Base-by-base conservation (phyloP, 2,329 filamentous ascomycete genomes). In the Scedosporium apiospermum region DNA sequence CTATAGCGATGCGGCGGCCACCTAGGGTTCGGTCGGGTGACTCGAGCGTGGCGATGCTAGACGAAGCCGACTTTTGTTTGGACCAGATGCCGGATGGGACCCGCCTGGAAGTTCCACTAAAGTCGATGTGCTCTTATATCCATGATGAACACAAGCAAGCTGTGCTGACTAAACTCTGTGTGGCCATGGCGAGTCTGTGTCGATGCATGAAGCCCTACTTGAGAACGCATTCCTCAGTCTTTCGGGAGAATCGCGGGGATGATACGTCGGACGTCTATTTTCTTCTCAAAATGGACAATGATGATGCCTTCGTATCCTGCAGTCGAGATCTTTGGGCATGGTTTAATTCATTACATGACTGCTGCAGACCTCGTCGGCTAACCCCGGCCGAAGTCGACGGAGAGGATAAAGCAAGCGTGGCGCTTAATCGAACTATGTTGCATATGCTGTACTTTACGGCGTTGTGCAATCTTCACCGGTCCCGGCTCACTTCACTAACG, bases 371-470 rank as follows among this genome's bases (percentile, higher is more conserved):
- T 67, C 78, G 82, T n/a, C 77, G 78, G 5, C 74, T 86, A 18
- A 80, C 77, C 38, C 74, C 77, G 12, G 70, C 80, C 63, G 87
- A 87, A 64, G 73, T 85, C 34, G 34, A 38, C 60, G 80, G 83
- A 61, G 80, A 86, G 16, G 87, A 86, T 41, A 80, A 81, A 44
- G 79, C 85, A 3, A 84, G 83, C 9, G 69, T 85, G 59, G 81
- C 81, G 0, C 78, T 96, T 2, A 91, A 96, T 71, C 85, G 90
- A 57, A 90, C 90, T 16, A 80, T 97, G 21, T 78, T 98, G 42
- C 91, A 96, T 73, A 96, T 97, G 88, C 87, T 96, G 1, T 96
- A 96, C 75, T 90, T 92, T 73, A 96, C 93, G 1, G 96, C 93
- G 0, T 82, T 96, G 18, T 96, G 91, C 61, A 93, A 93, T 3